Evolutionary conservation across 176 grass and related monocot genomes (phyloP).

Genomic region (Musa troglodytarum): DNA sequence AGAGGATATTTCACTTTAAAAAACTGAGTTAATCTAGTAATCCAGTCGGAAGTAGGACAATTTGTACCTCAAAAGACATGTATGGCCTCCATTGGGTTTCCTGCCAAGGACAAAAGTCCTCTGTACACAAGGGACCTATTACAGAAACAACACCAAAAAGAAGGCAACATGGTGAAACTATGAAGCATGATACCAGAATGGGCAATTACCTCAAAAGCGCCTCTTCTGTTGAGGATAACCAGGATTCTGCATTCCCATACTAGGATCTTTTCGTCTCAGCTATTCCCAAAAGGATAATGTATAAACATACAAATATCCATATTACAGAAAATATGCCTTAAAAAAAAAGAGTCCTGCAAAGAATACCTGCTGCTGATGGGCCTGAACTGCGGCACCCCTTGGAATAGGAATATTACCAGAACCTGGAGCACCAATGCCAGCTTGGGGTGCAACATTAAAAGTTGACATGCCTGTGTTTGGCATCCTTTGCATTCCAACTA

Average conservation of each 20-base stretch:
- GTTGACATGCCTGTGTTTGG: constrained; percentile 41
- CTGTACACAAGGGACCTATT: not conserved
- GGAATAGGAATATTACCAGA: constrained; percentile 80
- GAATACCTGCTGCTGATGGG: constrained; percentile 80
- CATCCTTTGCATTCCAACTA: constrained; percentile 72
- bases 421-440: constrained; percentile 57
- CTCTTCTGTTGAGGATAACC: constrained; percentile 93
- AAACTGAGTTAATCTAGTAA: no score
- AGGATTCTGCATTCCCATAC: constrained; percentile 78
- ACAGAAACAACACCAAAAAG: not conserved
- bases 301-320: constrained; percentile 14
- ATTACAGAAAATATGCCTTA: not conserved
- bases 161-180: not conserved
- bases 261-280: constrained; percentile 85
- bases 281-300: constrained; percentile 9
- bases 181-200: not conserved
- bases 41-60: not conserved
- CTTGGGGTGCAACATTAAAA: constrained; percentile 66
- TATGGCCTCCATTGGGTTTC: not conserved
- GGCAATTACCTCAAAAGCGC: constrained; percentile 43
- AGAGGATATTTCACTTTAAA: no score
- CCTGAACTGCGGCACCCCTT: constrained; percentile 48
- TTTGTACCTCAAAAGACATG: not conserved
- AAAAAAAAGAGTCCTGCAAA: not conserved
- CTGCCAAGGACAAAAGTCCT: not conserved